Conservation (phyloP, 352 stramenopile species). For the Phytophthora niederhauseri region DNA sequence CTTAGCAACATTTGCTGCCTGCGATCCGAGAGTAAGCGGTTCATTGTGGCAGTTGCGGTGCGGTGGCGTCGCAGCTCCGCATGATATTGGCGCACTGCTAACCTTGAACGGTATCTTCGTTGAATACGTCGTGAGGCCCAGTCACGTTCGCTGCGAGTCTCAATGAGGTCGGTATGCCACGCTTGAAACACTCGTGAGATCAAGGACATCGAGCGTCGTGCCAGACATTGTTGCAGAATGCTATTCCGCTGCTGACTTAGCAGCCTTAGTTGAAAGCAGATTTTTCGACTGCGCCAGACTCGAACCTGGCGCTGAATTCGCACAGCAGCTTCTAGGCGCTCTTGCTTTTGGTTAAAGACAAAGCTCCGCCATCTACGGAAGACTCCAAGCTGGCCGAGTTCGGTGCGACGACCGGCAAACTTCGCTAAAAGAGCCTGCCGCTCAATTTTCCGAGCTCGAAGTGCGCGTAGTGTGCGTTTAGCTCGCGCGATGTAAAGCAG, state of each 20-base stretch:
- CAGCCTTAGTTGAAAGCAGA: slow-evolving; percentile 46
- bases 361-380: slow-evolving; percentile 51
- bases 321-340: slow-evolving; percentile 36
- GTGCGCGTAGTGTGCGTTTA: slow-evolving; percentile 41
- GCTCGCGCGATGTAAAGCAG: slow-evolving; percentile 47
- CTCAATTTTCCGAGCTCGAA: slow-evolving; percentile 44
- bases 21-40: slow-evolving; percentile 48
- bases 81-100: slow-evolving; percentile 44
- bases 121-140: slow-evolving; percentile 49
- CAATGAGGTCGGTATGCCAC: slow-evolving; percentile 33
- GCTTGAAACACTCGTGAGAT: slow-evolving; percentile 23
- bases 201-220: slow-evolving; percentile 31
- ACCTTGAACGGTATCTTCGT: slow-evolving; percentile 35
- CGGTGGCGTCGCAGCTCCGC: slow-evolving; percentile 48
- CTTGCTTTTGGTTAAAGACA: slow-evolving; percentile 37
- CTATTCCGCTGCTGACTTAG: slow-evolving; percentile 40
- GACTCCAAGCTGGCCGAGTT: slow-evolving; percentile 30
- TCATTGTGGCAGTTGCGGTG: slow-evolving; percentile 56
- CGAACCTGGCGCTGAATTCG: slow-evolving; percentile 52
- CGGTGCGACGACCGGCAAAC: slow-evolving; percentile 42
- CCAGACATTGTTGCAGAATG: slow-evolving; percentile 49
- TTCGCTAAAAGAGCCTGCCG: slow-evolving; percentile 40
- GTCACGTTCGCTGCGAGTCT: slow-evolving; percentile 20
- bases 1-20: slow-evolving; percentile 31
- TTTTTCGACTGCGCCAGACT: slow-evolving; percentile 38